Base-by-base conservation (phyloP, 1,284 basidiomycete genomes). In the Boletus semigastroideus region DNA sequence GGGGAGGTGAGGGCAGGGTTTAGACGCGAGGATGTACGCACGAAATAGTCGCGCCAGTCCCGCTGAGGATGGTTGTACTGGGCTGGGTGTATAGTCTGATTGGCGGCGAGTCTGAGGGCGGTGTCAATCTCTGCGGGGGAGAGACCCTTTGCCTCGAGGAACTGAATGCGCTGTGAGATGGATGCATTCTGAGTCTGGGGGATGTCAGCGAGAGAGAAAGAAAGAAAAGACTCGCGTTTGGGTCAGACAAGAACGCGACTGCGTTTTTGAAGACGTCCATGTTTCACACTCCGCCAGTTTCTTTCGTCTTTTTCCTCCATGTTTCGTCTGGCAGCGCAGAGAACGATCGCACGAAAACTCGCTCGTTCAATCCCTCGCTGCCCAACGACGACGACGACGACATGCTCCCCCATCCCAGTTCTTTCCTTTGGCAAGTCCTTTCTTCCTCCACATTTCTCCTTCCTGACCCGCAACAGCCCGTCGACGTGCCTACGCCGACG, bases 31-130 rank as follows among this genome's bases (percentile, higher is more conserved):
- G 22, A 19, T 4, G 25, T 13, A 73, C 90, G 69, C 66, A 94
- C 93, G 70, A 97, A 98, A 69, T 95, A 91, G 71, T 98, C 94
- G 54, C 94, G 78, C 94, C 94, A 98, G 70, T 97, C 94, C 77
- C 86, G 86, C 17, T 81, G 83, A 7, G 25, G 25, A 33, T 68
- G 56, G 31, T 70, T 65, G 62, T 80, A 81, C 2, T 73, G 70
- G 36, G 72, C 58, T 25, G 74, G 72, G 27, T 61, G 56, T 62
- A 75, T 75, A 5, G 66, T 60, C 49, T 69, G 70, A 52, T 64
- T 59, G 19, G 79, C 72, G 0, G 81, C 80, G 64, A 85, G 86
- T 54, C 80, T 78, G 60, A 98, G 72, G 6, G 94, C 96, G 50
- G 86, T 78, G 69, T 98, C 92, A 57, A 98, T 95, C 72, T 99